Evolutionary conservation across 495 filamentous ascomycete genomes (phyloP).

Genomic region (Trichodelitschia bisporula): DNA sequence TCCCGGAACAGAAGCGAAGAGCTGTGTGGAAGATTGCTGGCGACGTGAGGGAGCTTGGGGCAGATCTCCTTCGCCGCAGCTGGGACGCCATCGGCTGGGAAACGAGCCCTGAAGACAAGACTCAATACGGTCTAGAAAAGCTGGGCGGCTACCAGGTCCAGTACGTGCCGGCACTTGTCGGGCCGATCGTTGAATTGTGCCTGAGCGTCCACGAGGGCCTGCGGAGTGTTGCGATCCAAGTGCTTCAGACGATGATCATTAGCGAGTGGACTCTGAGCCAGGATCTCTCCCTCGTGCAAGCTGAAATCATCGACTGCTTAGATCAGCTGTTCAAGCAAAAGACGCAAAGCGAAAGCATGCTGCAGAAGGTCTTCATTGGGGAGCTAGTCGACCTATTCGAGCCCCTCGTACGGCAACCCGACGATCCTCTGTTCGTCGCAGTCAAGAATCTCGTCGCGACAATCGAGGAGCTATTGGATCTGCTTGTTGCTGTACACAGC

Average conservation of each 20-base stretch:
- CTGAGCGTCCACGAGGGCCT: conserved; percentile 87
- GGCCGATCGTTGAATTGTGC: conserved; percentile 80
- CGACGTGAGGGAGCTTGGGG: conserved; percentile 81
- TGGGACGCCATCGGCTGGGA: conserved; percentile 99
- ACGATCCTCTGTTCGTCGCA: conserved; percentile 53
- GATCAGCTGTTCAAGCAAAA: conserved; percentile 81
- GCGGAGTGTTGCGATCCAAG: conserved; percentile 69
- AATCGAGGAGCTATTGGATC: conserved; percentile 73
- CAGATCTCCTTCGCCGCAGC: conserved; percentile 52
- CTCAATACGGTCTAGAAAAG: conserved; percentile 51
- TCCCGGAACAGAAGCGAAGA: conserved; percentile 85
- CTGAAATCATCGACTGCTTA: conserved; percentile 87
- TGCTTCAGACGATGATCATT: conserved; percentile 91
- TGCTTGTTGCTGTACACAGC: conserved; percentile 79
- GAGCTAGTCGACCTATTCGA: conserved; percentile 70
- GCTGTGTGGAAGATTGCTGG: conserved; percentile 98
- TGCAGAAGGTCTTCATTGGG: conserved; percentile 76
- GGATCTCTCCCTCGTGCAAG: conserved; percentile 76
- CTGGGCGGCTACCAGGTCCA: conserved; percentile 96
- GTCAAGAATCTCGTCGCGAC: conserved; percentile 57
- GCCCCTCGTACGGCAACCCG: conserved; percentile 31
- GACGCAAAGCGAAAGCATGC: conserved; percentile 61
- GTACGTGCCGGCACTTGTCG: conserved; percentile 80
- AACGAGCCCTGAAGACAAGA: conserved; percentile 45
- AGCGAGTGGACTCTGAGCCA: conserved; percentile 96